phyloP scores from a whole-genome alignment of 805 yeast species.

The Candida loeiensis region DNA sequence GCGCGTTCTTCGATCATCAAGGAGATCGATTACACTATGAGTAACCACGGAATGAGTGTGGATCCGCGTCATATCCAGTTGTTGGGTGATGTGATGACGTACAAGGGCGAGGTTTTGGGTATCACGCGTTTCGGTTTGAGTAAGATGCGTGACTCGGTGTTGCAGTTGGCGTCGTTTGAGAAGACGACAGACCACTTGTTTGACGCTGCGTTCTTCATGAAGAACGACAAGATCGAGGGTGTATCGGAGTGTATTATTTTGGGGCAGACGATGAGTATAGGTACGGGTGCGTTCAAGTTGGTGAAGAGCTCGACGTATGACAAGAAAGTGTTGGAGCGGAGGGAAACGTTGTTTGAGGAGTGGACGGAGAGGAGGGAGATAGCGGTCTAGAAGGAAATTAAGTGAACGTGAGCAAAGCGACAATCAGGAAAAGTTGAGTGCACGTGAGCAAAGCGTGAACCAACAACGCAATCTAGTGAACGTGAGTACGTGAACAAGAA shows the following conservation, averaged over 20 bases:
- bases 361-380: no score
- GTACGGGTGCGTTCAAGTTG: constrained; percentile 94
- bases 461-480: no score
- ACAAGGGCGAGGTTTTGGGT: constrained; percentile 97
- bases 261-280: constrained; percentile 96
- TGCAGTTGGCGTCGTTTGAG: constrained; percentile 95
- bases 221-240: constrained; percentile 93
- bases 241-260: constrained; percentile 95
- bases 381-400: neutral
- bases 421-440: no score
- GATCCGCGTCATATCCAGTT: constrained; percentile 99
- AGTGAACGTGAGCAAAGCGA: neutral
- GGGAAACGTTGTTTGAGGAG: constrained; percentile 47
- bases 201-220: constrained; percentile 98
- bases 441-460: no score
- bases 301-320: constrained; percentile 54
- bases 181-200: constrained; percentile 97
- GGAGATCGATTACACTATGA: constrained; percentile 97
- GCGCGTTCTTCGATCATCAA: constrained; percentile 89
- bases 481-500: no score
- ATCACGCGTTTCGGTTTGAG: constrained; percentile 97
- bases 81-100: constrained; percentile 97
- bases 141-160: constrained; percentile 96
- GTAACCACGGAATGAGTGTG: constrained; percentile 99
- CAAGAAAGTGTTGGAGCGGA: constrained; percentile 39